These are phyloP conservation scores for Aspergillus wentii DNA, from an alignment of 495 filamentous ascomycete species.

Conservation along the genomic window DNA sequence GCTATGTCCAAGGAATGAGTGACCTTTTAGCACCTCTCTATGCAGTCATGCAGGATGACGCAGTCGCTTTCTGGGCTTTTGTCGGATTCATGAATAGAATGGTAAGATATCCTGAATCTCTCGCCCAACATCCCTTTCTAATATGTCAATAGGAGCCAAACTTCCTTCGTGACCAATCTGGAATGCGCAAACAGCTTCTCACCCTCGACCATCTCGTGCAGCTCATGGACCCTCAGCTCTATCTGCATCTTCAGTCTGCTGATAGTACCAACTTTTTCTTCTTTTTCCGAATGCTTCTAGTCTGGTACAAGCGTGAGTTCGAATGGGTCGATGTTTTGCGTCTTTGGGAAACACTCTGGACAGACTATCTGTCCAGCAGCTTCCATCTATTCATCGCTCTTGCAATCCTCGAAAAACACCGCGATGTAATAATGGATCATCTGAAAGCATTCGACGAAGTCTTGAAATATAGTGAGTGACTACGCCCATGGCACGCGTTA, in stretches of 20 bases:
- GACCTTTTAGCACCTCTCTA: constrained; percentile 95
- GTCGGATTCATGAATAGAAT: constrained; percentile 95
- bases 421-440: constrained; percentile 91
- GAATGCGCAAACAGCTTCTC: constrained; percentile 87
- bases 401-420: constrained; percentile 92
- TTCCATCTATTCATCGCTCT: constrained; percentile 95
- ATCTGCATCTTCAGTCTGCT: constrained; percentile 79
- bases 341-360: constrained; percentile 94
- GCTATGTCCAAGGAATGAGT: constrained; percentile 98
- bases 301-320: constrained; percentile 99
- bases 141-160: constrained; percentile 69
- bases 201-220: constrained; percentile 91
- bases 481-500: neutral
- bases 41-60: constrained; percentile 94
- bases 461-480: constrained; percentile 78
- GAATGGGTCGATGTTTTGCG: constrained; percentile 79
- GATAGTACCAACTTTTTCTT: constrained; percentile 99
- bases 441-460: constrained; percentile 95
- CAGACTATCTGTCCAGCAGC: constrained; percentile 78
- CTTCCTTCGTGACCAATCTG: constrained; percentile 90
- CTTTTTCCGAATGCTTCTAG: constrained; percentile 97
- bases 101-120: constrained; percentile 34
- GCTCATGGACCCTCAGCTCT: constrained; percentile 93
- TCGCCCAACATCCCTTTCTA: constrained; percentile 1
- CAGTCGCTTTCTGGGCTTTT: constrained; percentile 95